phyloP scores from a whole-genome alignment of 257 asterid species.

The Solanum piurae region DNA sequence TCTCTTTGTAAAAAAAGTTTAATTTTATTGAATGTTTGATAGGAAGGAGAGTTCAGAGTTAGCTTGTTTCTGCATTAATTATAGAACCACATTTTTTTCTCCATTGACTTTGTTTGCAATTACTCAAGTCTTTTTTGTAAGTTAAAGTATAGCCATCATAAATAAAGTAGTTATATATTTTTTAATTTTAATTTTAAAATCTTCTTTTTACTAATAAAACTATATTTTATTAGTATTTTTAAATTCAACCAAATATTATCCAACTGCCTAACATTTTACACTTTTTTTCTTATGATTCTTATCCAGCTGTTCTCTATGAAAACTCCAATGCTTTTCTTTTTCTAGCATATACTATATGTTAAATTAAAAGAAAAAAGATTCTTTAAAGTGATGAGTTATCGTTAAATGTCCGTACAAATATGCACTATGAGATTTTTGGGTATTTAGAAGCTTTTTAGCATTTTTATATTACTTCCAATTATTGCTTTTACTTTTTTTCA shows the following conservation, averaged over 20 bases:
- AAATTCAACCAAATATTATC: neutral
- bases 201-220: neutral
- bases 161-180: neutral
- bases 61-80: neutral
- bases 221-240: neutral
- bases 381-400: conserved; percentile 9
- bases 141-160: neutral
- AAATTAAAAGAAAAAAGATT: conserved; percentile 6
- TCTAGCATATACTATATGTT: neutral
- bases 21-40: neutral
- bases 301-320: neutral
- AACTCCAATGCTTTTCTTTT: neutral
- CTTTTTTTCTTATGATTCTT: neutral
- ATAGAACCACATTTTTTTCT: neutral
- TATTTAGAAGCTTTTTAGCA: neutral
- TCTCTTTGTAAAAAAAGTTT: neutral
- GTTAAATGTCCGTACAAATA: conserved; percentile 2
- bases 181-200: neutral
- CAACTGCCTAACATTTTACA: neutral
- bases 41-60: neutral
- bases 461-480: neutral
- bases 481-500: neutral
- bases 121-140: neutral
- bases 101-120: neutral
- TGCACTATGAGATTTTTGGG: conserved; percentile 19